Percentiles rank a stretch among this genome's conserved stretches.
Conservation (phyloP, 495 filamentous ascomycete species). For the Sordaria brevicollis region DNA sequence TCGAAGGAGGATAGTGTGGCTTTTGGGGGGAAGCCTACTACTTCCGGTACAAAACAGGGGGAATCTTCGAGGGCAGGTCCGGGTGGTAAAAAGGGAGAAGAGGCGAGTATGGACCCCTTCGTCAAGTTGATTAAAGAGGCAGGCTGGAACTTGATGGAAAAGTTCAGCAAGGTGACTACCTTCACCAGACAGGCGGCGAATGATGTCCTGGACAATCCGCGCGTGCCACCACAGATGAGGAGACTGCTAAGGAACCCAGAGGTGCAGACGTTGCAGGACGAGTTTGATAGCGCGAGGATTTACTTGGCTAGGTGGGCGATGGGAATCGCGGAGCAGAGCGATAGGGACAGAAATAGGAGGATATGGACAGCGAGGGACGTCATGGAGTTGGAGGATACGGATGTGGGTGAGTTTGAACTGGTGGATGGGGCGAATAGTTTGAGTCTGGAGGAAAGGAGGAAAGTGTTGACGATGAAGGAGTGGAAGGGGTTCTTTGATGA, state of each 20-base stretch:
- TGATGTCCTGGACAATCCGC: conserved; percentile 80
- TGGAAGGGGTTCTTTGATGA: conserved; percentile 82
- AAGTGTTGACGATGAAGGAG: conserved; percentile 67
- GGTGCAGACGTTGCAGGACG: conserved; percentile 88
- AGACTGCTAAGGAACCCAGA: conserved; percentile 84
- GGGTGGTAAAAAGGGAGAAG: conserved; percentile 26
- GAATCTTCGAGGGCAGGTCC: conserved; percentile 18
- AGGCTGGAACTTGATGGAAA: conserved; percentile 89
- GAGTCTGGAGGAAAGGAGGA: conserved; percentile 62
- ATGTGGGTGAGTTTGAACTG: conserved; percentile 91
- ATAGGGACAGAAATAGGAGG: conserved; percentile 67
- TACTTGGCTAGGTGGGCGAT: conserved; percentile 97
- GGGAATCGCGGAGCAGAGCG: conserved; percentile 95
- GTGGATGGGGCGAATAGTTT: conserved; percentile 70
- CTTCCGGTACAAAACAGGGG: conserved; percentile 12
- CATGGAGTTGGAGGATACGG: conserved; percentile 84
- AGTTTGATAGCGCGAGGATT: conserved; percentile 90
- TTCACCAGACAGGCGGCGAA: conserved; percentile 88
- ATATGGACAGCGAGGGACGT: conserved; percentile 93
- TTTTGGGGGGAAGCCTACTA: conserved; percentile 56
- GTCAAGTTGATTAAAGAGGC: conserved; percentile 93
- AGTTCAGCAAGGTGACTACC: conserved; percentile 90
- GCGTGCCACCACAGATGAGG: conserved; percentile 75
- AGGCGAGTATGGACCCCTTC: conserved; percentile 89
- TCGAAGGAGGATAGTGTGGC: conserved; percentile 69